A percentile compares a stretch with the other conserved stretches of the same genome.
These are phyloP conservation scores for Fraxinus sp. DNA, from an alignment of 305 asterid genomes.

Conservation along the genomic window DNA sequence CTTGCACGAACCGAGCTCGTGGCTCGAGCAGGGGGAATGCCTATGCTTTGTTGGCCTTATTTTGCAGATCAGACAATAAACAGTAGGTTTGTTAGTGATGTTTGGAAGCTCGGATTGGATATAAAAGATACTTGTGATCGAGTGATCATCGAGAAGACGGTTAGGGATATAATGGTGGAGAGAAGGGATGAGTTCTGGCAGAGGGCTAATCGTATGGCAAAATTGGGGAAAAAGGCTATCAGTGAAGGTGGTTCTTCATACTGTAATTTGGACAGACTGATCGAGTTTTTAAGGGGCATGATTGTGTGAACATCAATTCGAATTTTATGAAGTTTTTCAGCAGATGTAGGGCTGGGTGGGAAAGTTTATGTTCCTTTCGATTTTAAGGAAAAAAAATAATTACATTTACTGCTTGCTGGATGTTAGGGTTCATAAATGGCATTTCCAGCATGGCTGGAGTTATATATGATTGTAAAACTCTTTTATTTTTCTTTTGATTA, in stretches of 20 bases:
- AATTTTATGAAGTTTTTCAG: too few species aligned
- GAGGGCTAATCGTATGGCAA: conserved; percentile 13
- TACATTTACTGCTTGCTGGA: neutral
- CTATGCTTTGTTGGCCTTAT: conserved; percentile 36
- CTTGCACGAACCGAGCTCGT: too few species aligned
- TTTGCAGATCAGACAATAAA: conserved; percentile 26
- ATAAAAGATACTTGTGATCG: conserved; percentile 33
- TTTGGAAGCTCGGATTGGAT: conserved; percentile 35
- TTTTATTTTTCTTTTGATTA: neutral
- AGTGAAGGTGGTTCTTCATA: conserved; percentile 26
- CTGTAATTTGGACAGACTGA: conserved; percentile 6
- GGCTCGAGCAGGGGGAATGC: conserved; percentile 10
- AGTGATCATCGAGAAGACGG: conserved; percentile 17
- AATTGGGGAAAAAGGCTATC: conserved; percentile 23
- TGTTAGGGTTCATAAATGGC: neutral
- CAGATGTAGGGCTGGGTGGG: neutral
- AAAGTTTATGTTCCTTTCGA: neutral
- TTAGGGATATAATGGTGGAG: conserved; percentile 22
- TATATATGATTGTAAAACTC: neutral
- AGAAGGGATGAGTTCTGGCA: conserved; percentile 23
- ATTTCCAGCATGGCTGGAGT: too few species aligned
- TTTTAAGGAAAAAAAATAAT: neutral
- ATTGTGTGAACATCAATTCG: neutral
- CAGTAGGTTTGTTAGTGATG: conserved; percentile 31
- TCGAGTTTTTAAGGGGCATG: neutral